These are phyloP conservation scores for Glutinoglossum americanum DNA, from an alignment of 495 filamentous ascomycete genomes.

Conservation along the genomic window DNA sequence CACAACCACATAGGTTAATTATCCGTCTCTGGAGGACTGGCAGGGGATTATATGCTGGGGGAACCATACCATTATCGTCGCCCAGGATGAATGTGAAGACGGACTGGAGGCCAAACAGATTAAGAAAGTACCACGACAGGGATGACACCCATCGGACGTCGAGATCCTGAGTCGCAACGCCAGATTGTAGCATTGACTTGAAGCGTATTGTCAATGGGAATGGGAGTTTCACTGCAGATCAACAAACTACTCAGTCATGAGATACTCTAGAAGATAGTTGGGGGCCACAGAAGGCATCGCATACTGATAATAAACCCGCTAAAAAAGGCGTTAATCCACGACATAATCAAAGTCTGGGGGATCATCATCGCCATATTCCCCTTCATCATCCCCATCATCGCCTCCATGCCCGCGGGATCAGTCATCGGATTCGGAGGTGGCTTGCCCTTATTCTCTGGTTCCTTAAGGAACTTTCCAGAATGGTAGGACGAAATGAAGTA, in stretches of 20 bases:
- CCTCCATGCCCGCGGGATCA: constrained; percentile 95
- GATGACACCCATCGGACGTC: constrained; percentile 96
- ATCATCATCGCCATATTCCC: constrained; percentile 99
- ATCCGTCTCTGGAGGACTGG: not conserved
- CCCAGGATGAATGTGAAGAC: constrained; percentile 97
- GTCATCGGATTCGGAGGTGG: constrained; percentile 86
- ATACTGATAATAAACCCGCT: constrained; percentile 89
- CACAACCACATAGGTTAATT: not conserved
- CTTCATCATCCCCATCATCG: constrained; percentile 99
- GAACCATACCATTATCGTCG: constrained; percentile 66
- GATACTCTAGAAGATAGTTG: not conserved
- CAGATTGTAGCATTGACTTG: constrained; percentile 96
- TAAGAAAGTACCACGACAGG: constrained; percentile 96
- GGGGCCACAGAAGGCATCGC: constrained; percentile 13
- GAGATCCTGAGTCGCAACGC: constrained; percentile 83
- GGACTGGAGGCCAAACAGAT: constrained; percentile 84
- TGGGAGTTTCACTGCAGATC: constrained; percentile 67
- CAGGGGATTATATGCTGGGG: not conserved
- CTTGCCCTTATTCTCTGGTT: constrained; percentile 65
- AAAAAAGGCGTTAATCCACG: constrained; percentile 99
- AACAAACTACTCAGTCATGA: not conserved
- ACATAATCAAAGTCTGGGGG: constrained; percentile 95
- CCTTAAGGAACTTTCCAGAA: constrained; percentile 70
- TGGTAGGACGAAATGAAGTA: constrained; percentile 62
- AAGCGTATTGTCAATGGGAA: constrained; percentile 96